Evolutionary conservation across 768 basidiomycete species (phyloP), one percentile per base, ranked within the genome.

Genomic region (Kwoniella europaea): DNA sequence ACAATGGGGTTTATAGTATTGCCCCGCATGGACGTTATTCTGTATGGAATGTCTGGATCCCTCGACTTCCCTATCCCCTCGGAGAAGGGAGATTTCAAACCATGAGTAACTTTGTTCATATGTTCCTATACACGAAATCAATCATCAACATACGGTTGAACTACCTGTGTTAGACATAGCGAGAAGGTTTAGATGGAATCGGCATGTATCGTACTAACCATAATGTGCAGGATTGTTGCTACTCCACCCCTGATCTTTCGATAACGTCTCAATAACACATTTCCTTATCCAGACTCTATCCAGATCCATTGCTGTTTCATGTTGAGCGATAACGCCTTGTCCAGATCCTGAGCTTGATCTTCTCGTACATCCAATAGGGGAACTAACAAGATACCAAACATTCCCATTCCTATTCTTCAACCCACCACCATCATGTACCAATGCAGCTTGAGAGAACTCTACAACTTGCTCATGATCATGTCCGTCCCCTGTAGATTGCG

Each of bases 161-260:
- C 3, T 13, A 27, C 16, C 4, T 59, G 13, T 13, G 35, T 27
- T 50, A 50, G 55, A 2, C 46, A 53, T 52, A 20, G 24, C 7
- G 42, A 20, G 12, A 10, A 22, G 43, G 24, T 10, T 16, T n/a
- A 54, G 2, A 56, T 44, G 35, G 35, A 10, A 29, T 50, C 20
- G 46, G 15, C 1, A 44, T 10, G 16, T 22, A 44, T 13, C 3
- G 27, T 35, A 67, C 75, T 43, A n/a, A 77, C 76, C 76, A 66
- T 81, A 79, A 54, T 66, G 57, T 42, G 46, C 35, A 10, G 41
- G 27, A 15, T 46, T 52, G 10, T 35, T 42, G 44, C 43, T 65
- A 20, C 67, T 74, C 80, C 80, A 81, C 2, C 78, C 78, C 72
- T 81, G 80, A 76, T 81, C 80, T 64, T 66, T 74, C 10, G 76